Conservation (phyloP, 129 eudicot species). For the Escallonia rubra region DNA sequence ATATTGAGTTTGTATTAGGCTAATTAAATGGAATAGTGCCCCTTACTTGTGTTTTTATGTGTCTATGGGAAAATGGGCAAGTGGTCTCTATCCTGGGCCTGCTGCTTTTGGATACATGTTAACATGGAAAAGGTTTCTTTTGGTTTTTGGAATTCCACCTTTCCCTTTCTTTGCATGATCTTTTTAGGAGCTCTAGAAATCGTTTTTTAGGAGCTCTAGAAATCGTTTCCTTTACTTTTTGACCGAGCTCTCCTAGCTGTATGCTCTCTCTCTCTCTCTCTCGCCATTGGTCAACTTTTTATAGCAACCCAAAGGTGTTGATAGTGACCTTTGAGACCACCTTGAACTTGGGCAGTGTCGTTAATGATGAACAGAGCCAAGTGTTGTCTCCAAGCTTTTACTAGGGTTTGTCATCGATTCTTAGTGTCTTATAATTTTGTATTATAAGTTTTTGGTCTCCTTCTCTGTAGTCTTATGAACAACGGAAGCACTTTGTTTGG, state of each 20-base stretch:
- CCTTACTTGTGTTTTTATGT: too few species aligned
- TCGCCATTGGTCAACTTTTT: neutral
- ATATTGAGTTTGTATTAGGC: too few species aligned
- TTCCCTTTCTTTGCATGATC: slow-evolving; percentile 22
- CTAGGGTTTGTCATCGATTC: too few species aligned
- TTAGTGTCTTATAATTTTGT: too few species aligned
- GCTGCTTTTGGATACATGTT: neutral
- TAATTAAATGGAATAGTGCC: too few species aligned
- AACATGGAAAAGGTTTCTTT: slow-evolving; percentile 18
- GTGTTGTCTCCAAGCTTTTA: too few species aligned
- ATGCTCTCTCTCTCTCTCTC: neutral
- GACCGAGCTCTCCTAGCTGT: neutral
- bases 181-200: slow-evolving; percentile 8
- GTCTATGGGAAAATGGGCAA: too few species aligned
- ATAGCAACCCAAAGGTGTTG: slow-evolving; percentile 1
- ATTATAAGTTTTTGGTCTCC: too few species aligned
- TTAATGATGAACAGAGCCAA: neutral
- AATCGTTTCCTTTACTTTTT: slow-evolving; percentile 4
- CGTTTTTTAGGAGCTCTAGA: slow-evolving; percentile 5
- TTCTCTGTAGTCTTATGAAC: too few species aligned
- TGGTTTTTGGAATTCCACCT: slow-evolving; percentile 10
- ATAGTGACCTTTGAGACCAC: slow-evolving; percentile 9
- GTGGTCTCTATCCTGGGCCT: neutral
- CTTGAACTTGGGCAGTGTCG: slow-evolving; percentile 4
- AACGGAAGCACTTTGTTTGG: too few species aligned